phyloP scores from a whole-genome alignment of 1,284 basidiomycete genomes.

The Abortiporus biennis region DNA sequence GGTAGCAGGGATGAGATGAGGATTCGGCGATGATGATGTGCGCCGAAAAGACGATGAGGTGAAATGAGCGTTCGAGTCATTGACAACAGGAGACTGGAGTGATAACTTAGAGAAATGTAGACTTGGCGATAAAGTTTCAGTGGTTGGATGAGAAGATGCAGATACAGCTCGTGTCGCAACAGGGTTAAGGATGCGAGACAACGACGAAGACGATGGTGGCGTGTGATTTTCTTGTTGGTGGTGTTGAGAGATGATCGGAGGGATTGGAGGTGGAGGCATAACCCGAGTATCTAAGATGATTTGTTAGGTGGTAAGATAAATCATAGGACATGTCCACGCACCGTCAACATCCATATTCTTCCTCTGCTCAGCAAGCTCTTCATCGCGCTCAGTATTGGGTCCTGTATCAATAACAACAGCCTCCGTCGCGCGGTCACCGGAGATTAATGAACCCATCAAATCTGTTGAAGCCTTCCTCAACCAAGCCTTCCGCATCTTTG shows the following conservation, averaged over 20 bases:
- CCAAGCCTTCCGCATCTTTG: constrained; percentile 59
- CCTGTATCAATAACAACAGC: constrained; percentile 5
- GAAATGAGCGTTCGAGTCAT: too few species aligned
- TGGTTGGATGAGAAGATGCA: neutral
- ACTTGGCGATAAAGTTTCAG: constrained; percentile 22
- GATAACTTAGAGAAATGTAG: constrained; percentile 29
- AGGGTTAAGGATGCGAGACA: neutral
- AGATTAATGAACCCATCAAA: constrained; percentile 12
- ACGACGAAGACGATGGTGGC: neutral
- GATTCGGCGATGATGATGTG: too few species aligned
- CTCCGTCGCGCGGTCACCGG: constrained; percentile 4
- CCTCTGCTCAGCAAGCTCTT: constrained; percentile 4
- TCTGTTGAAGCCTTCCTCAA: constrained; percentile 27
- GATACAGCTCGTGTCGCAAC: neutral
- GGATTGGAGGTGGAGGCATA: constrained; percentile 9
- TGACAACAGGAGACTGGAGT: constrained; percentile 24
- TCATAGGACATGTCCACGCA: constrained; percentile 4
- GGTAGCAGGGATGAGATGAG: too few species aligned
- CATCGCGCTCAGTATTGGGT: constrained; percentile 3
- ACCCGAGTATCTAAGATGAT: constrained; percentile 3
- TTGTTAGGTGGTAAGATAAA: too few species aligned
- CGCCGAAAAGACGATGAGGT: too few species aligned
- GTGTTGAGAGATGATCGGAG: constrained; percentile 1
- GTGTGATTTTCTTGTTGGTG: too few species aligned
- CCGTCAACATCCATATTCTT: constrained; percentile 8